Percentiles rank a stretch among this genome's conserved stretches.
phyloP scores from a whole-genome alignment of 305 asterid genomes.

The Solanum hybrid region DNA sequence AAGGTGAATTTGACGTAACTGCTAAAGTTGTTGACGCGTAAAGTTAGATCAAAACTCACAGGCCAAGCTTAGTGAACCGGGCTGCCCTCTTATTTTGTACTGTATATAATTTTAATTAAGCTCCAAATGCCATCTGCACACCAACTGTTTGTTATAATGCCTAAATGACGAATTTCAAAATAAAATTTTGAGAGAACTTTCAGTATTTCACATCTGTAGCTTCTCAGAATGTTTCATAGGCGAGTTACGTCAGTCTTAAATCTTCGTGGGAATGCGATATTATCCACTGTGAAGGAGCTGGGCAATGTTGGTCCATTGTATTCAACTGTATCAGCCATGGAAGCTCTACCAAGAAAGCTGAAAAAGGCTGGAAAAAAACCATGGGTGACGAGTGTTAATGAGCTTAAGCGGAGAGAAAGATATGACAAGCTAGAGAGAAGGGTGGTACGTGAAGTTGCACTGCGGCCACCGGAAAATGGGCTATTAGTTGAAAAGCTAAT shows the following conservation, averaged over 20 bases:
- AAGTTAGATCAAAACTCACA: background rate
- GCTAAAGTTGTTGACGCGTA: too few relatives aligned
- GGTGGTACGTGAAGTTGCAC: constrained; percentile 28
- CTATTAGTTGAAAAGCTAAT: constrained; percentile 43
- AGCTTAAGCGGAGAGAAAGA: constrained; percentile 43
- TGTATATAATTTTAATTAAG: background rate
- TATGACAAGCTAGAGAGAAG: constrained; percentile 29
- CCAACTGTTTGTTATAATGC: background rate
- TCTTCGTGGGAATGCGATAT: background rate
- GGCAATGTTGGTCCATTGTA: constrained; percentile 7
- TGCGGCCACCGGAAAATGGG: constrained; percentile 61
- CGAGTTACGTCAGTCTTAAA: background rate
- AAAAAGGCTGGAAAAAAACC: constrained; percentile 46
- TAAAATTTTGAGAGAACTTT: background rate
- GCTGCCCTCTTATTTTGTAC: background rate
- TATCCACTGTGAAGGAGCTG: background rate
- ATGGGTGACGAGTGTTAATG: constrained; percentile 50
- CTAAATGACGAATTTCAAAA: background rate
- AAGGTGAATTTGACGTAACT: background rate
- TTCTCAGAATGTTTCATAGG: background rate
- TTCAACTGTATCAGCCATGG: constrained; percentile 14
- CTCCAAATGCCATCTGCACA: background rate
- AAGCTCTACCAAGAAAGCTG: constrained; percentile 34
- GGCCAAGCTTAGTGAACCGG: too few relatives aligned
- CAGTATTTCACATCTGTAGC: background rate